phyloP scores from a whole-genome alignment of 1,284 basidiomycete species.

The Trichosporon coremiiforme region DNA sequence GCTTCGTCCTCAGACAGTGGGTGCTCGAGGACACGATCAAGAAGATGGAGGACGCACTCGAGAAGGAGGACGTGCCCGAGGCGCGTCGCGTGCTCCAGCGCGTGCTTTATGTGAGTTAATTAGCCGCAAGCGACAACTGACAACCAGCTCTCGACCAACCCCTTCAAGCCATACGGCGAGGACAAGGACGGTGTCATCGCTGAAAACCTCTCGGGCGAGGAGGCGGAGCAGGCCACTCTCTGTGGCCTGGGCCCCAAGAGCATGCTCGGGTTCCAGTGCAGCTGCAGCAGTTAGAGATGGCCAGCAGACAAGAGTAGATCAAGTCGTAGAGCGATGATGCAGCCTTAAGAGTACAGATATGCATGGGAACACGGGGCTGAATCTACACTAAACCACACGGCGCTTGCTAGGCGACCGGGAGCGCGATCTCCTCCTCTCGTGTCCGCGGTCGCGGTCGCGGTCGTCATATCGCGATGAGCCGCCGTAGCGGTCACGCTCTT shows the following conservation, averaged over 20 bases:
- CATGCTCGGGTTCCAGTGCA: constrained; percentile 89
- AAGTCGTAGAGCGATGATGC: too few relatives aligned
- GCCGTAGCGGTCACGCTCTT: constrained; percentile 60
- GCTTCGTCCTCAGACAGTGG: constrained; percentile 91
- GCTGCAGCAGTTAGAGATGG: constrained; percentile 71
- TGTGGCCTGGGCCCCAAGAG: constrained; percentile 74
- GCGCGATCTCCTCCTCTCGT: constrained; percentile 30
- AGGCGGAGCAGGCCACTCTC: constrained; percentile 68
- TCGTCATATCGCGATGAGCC: constrained; percentile 34
- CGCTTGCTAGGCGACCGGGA: constrained; percentile 34
- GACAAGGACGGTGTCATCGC: constrained; percentile 72
- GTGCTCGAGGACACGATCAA: constrained; percentile 83
- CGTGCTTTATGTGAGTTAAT: constrained; percentile 36
- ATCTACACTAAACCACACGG: constrained; percentile 29
- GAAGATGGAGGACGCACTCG: constrained; percentile 69
- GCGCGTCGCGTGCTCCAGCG: constrained; percentile 37
- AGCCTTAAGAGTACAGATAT: background rate
- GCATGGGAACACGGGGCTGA: background rate
- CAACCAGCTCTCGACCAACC: constrained; percentile 73
- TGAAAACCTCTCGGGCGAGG: constrained; percentile 56
- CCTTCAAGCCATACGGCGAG: constrained; percentile 78
- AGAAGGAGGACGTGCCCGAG: constrained; percentile 55
- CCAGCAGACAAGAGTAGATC: too few relatives aligned
- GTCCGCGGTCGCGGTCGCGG: constrained; percentile 35
- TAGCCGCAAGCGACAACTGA: background rate